Evolutionary conservation across 1,139 yeast species (phyloP), one percentile per base, ranked within the genome.

Genomic region (Debaryomyces subglobosus): DNA sequence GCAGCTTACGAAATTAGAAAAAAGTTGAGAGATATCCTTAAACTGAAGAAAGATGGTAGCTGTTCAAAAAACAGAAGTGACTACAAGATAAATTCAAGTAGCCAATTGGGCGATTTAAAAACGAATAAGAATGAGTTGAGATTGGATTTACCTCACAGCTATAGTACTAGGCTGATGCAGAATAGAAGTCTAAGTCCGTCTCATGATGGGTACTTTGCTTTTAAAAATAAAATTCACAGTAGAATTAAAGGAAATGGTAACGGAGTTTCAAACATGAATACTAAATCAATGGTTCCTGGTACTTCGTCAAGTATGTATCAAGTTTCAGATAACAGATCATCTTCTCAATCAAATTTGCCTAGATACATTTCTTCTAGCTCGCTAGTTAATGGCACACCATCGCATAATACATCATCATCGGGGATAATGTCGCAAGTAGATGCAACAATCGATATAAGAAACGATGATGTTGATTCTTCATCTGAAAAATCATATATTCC

Each of bases 1-100:
- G 74, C 85, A 44, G 88, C 95, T 0, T 68, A 78, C 41, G 57
- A 57, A 10, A 54, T 66, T 36, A 54, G 81, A 32, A 72, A 69
- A 38, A 43, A 53, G 8, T 53, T 67, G 36, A 47, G 58, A 20
- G 59, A 53, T 9, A 45, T 49, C 33, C 53, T 52, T 39, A 59
- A 57, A 39, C 51, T 50, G 43, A 44, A 38, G 32, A 42, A 42
- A 20, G 40, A 35, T 36, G 13, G 20, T 15, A 23, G 9, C 15
- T 20, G 6, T 18, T n/a, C 18, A 23, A 38, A 20, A 24, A 9
- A 9, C 18, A 44, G 33, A 23, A 21, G 10, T 15, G 38, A 38
- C 16, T 5, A 9, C 33, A 39, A 38, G 13, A 30, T 24, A 5
- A 25, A 13, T 9, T 37, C 30, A 10, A 23, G 8, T 38, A 32